Percentiles rank a stretch among this genome's conserved stretches.
Evolutionary conservation across 2,329 filamentous ascomycete species (phyloP).

Genomic region (Leptographium procerum): DNA sequence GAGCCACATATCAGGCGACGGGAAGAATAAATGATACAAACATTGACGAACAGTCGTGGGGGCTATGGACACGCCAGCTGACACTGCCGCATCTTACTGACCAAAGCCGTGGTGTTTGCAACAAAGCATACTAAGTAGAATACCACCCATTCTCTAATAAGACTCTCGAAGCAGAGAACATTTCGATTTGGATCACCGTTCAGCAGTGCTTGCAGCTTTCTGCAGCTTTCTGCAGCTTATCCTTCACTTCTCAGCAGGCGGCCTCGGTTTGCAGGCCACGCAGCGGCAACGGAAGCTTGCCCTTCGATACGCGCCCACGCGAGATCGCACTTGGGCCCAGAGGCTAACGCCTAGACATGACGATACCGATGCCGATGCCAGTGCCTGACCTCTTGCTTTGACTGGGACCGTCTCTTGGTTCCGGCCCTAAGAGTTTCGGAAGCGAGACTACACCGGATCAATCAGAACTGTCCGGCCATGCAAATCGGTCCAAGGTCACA

Average conservation of each 20-base stretch:
- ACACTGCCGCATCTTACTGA: too few relatives aligned
- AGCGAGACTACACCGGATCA: background rate
- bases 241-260: background rate
- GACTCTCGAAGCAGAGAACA: background rate
- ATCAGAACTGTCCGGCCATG: background rate
- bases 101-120: background rate
- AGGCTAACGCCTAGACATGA: background rate
- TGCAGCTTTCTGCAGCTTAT: too few relatives aligned
- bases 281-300: background rate
- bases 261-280: too few relatives aligned
- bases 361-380: too few relatives aligned
- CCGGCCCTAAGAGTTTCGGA: background rate
- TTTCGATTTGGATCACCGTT: background rate
- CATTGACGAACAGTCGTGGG: background rate
- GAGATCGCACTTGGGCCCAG: background rate
- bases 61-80: background rate
- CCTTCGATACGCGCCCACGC: background rate
- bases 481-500: background rate
- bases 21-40: background rate
- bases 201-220: background rate
- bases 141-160: background rate
- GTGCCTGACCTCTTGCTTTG: too few relatives aligned
- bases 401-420: background rate
- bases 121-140: background rate
- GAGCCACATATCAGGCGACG: background rate